phyloP scores from a whole-genome alignment of 192 early-diverging fungal genomes.

The Podila epigama region DNA sequence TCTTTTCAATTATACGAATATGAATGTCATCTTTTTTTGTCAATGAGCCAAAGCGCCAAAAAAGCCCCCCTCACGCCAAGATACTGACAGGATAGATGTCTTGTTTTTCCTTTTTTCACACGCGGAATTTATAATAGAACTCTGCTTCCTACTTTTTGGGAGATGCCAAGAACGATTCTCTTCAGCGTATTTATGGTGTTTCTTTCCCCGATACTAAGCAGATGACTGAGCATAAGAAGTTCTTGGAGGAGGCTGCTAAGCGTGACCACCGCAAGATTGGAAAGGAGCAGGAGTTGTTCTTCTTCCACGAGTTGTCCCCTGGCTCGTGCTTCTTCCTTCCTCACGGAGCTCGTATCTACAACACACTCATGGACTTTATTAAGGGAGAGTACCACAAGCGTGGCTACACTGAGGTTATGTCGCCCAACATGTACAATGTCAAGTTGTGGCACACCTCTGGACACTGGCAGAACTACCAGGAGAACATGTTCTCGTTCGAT shows the following conservation, averaged over 20 bases:
- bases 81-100: no score
- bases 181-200: conserved; percentile 98
- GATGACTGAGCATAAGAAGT: conserved; percentile 95
- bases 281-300: conserved; percentile 98
- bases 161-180: conserved; percentile 95
- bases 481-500: conserved; percentile 95
- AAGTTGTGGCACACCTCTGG: conserved; percentile 98
- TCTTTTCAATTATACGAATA: not conserved
- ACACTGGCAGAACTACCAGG: conserved; percentile 96
- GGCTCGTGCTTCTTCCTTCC: conserved; percentile 95
- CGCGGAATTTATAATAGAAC: conserved; percentile 65
- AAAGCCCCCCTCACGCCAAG: no score
- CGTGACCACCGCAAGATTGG: conserved; percentile 98
- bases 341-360: conserved; percentile 97
- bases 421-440: conserved; percentile 98
- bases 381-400: conserved; percentile 88
- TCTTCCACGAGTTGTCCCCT: conserved; percentile 95
- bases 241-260: conserved; percentile 96
- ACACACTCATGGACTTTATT: conserved; percentile 91
- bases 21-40: no score
- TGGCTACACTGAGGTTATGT: conserved; percentile 96
- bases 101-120: no score
- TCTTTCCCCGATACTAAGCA: conserved; percentile 99
- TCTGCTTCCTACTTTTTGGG: conserved; percentile 98
- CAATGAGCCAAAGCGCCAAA: no score